Base-by-base conservation (phyloP, 257 asterid genomes). In the Fraxinus quadrangulata region DNA sequence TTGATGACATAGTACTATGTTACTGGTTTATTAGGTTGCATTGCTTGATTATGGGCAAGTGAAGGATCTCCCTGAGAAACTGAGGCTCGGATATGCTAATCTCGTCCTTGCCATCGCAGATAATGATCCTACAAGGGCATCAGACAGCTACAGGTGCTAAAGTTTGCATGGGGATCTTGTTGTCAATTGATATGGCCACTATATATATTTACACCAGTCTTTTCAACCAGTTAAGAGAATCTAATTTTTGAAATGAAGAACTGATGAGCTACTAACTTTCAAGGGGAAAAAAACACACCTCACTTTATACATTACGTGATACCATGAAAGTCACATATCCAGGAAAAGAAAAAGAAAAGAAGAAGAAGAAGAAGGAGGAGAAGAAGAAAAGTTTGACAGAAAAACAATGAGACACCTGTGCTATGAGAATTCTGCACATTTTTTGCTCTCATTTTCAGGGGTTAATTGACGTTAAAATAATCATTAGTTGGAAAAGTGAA, bases 31-130 rank as follows among this genome's bases (percentile, higher is more conserved):
- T 77, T 82, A 96, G 99, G 99, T 93, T 80, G 97, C 98, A 3
- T 88, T 96, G 88, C 97, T 96, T 73, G 99, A 96, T 83, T 96
- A 93, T 6, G 99, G 99, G 79, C 99, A 96, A 96, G 99, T 96
- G 88, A 96, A 96, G 95, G 97, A 92, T 85, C 97, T 96, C 67
- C 99, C 98, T 75, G 92, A 96, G 63, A 75, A 79, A 79, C 80
- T 96, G 85, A 88, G 98, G 90, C 92, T 96, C 42, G 98, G 97
- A 78, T 96, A 92, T 86, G 99, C 98, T 77, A 86, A 87, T 82
- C 88, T 96, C 13, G 90, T 96, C 67, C 91, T 96, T 87, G 99
- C 99, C 65, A 83, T 93, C 73, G 97, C 98, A 14, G 98, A 96
- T 86, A 86, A 89, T 76, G 96, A 96, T 84, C 95, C 92, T 75